These are phyloP conservation scores for Cladochytrium replicatum DNA, from an alignment of 192 early-diverging fungal genomes.

Conservation along the genomic window DNA sequence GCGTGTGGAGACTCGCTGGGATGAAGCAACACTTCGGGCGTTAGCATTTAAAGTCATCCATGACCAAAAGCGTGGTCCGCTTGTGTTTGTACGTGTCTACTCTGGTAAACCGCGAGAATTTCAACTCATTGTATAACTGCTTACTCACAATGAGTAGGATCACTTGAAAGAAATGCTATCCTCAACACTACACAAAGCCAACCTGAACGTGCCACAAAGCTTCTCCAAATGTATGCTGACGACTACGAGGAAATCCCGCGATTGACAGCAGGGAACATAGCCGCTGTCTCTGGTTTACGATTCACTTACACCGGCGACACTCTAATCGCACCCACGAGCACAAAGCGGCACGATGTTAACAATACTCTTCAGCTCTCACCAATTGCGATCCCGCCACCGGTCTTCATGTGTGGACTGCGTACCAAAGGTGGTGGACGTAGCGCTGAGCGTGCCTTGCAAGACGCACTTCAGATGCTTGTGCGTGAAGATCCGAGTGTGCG, in stretches of 20 bases:
- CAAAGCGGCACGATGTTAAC: conserved; percentile 20
- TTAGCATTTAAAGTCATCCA: conserved; percentile 91
- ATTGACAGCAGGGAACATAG: conserved; percentile 72
- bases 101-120: conserved; percentile 43
- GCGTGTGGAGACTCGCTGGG: background rate
- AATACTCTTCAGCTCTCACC: conserved; percentile 23
- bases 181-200: conserved; percentile 46
- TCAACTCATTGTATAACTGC: background rate
- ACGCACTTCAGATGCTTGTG: conserved; percentile 60
- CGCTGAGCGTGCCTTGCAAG: conserved; percentile 62
- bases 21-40: conserved; percentile 28
- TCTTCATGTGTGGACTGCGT: conserved; percentile 72
- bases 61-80: conserved; percentile 71
- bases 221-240: conserved; percentile 89
- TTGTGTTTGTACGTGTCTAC: conserved; percentile 89
- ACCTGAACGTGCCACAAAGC: conserved; percentile 67
- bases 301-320: conserved; percentile 82
- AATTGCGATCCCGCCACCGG: conserved; percentile 75
- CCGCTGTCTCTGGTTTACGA: conserved; percentile 73
- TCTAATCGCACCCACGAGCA: conserved; percentile 28
- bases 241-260: conserved; percentile 70
- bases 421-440: conserved; percentile 37
- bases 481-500: conserved; percentile 85
- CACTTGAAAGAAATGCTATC: conserved; percentile 56
- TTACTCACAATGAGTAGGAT: conserved; percentile 29